phyloP scores from a whole-genome alignment of 768 basidiomycete species.

The Rhizopogon rudus region DNA sequence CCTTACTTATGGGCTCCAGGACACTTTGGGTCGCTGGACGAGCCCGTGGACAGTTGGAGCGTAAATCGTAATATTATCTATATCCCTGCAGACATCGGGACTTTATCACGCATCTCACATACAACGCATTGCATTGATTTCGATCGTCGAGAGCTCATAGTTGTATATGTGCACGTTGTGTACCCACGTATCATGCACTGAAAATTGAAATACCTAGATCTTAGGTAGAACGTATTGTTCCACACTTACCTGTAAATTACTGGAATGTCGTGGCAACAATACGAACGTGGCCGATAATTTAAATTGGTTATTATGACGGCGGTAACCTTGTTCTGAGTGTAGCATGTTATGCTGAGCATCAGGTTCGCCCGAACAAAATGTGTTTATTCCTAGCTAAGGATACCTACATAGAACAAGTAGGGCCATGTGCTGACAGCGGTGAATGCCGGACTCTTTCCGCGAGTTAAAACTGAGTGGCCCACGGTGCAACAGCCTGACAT shows the following conservation, averaged over 20 bases:
- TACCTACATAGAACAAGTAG: too few species aligned
- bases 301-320: background rate
- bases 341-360: background rate
- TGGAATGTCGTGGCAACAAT: background rate
- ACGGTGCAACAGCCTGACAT: background rate
- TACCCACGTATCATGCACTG: background rate
- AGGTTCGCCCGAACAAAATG: background rate
- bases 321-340: background rate
- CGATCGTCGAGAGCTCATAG: background rate
- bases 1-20: constrained; percentile 1
- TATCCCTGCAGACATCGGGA: constrained; percentile 4
- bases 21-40: constrained; percentile 17
- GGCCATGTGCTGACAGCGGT: too few species aligned
- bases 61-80: constrained; percentile 17
- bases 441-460: background rate
- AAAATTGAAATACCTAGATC: background rate
- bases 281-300: background rate
- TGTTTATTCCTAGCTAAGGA: background rate
- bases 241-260: background rate
- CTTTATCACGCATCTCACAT: background rate
- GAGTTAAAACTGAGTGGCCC: background rate
- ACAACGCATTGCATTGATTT: background rate
- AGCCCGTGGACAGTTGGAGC: constrained; percentile 13
- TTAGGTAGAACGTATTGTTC: background rate
- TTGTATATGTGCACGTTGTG: background rate